A percentile compares a stretch with the other conserved stretches of the same genome.
phyloP scores from a whole-genome alignment of 176 grass and related monocot genomes.

The Oryza punctata region DNA sequence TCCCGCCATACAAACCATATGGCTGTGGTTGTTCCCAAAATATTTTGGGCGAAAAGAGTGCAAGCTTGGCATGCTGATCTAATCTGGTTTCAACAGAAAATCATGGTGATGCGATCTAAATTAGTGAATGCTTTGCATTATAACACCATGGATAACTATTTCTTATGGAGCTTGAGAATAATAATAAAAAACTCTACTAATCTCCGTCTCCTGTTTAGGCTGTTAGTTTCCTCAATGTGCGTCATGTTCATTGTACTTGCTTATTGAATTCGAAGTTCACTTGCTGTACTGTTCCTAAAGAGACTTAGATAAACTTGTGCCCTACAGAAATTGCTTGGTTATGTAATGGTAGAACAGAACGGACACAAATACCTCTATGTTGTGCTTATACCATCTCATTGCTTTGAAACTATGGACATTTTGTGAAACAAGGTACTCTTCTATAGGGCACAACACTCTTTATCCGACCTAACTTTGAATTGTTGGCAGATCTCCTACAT shows the following conservation, averaged over 20 bases:
- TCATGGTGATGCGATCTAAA: background rate
- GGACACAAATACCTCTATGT: background rate
- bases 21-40: background rate
- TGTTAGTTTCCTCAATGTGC: background rate
- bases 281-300: slow-evolving; percentile 16
- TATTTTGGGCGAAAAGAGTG: background rate
- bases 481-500: slow-evolving; percentile 85
- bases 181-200: background rate
- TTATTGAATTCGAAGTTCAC: background rate
- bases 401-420: background rate
- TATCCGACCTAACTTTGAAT: slow-evolving; percentile 14
- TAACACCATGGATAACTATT: background rate
- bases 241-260: background rate
- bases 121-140: background rate
- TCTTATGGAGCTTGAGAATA: background rate
- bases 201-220: background rate
- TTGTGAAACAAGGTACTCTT: background rate
- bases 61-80: background rate
- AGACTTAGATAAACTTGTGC: background rate
- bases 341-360: background rate
- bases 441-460: background rate
- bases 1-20: background rate
- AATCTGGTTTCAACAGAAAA: background rate
- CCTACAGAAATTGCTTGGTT: background rate
- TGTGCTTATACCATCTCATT: background rate